phyloP scores from a whole-genome alignment of 305 asterid genomes.

The Solanum chacoense region DNA sequence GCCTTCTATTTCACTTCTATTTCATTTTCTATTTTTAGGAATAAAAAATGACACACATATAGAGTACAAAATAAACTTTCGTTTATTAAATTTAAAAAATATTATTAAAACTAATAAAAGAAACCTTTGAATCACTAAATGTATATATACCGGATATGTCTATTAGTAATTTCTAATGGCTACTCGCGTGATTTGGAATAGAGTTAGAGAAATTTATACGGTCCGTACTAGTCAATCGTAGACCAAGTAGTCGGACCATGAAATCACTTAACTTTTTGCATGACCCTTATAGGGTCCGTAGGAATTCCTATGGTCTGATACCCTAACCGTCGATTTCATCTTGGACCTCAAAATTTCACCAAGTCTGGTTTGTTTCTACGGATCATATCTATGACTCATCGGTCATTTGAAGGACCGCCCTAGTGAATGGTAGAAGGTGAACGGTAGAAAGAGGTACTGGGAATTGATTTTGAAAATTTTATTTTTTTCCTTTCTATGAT shows the following conservation, averaged over 20 bases:
- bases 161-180: not conserved
- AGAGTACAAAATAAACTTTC: not conserved
- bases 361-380: not conserved
- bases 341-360: not conserved
- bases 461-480: not conserved
- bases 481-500: not conserved
- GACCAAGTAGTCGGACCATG: not conserved
- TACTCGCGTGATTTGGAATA: not conserved
- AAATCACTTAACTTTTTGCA: not conserved
- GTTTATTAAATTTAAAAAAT: too few species aligned
- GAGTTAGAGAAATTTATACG: not conserved
- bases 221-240: not conserved
- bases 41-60: too few species aligned
- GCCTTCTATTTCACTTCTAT: not conserved
- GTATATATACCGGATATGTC: not conserved
- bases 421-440: not conserved
- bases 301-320: not conserved
- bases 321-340: not conserved
- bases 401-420: not conserved
- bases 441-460: not conserved
- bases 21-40: not conserved
- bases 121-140: not conserved
- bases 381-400: not conserved
- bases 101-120: not conserved
- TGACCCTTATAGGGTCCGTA: not conserved